Evolutionary conservation across 192 early-diverging fungal species (phyloP).

Genomic region (Backusella psychrophila): DNA sequence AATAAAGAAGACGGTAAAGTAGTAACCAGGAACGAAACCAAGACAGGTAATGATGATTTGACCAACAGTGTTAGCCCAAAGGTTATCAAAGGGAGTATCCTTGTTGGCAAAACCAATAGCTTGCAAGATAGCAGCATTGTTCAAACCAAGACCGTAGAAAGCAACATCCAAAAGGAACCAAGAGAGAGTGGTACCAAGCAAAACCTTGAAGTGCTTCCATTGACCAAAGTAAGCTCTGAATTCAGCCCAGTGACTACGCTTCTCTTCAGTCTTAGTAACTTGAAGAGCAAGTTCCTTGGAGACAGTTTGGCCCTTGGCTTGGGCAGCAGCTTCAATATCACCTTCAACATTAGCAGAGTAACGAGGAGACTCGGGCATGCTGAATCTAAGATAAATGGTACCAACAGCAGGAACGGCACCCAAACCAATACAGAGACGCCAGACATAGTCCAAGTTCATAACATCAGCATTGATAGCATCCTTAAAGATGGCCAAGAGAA

Average conservation of each 20-base stretch:
- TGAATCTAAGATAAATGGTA: slow-evolving; percentile 85
- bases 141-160: slow-evolving; percentile 72
- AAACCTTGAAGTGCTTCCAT: slow-evolving; percentile 75
- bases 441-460: slow-evolving; percentile 78
- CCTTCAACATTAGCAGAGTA: slow-evolving; percentile 65
- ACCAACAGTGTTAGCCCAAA: slow-evolving; percentile 71
- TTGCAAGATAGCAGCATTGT: slow-evolving; percentile 60
- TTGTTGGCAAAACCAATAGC: slow-evolving; percentile 64
- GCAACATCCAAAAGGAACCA: slow-evolving; percentile 81
- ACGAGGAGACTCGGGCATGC: slow-evolving; percentile 91
- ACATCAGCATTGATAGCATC: slow-evolving; percentile 58
- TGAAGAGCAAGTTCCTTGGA: neutral
- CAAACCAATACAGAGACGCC: slow-evolving; percentile 82
- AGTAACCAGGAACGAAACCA: slow-evolving; percentile 87
- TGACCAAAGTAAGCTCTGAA: slow-evolving; percentile 72
- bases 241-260: slow-evolving; percentile 35
- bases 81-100: slow-evolving; percentile 37
- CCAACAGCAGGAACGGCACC: slow-evolving; percentile 76
- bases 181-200: slow-evolving; percentile 68
- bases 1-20: slow-evolving; percentile 74
- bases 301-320: slow-evolving; percentile 30
- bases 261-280: slow-evolving; percentile 29
- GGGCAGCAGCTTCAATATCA: slow-evolving; percentile 37
- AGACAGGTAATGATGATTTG: slow-evolving; percentile 82
- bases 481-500: slow-evolving; percentile 73